Evolutionary conservation across 2,329 filamentous ascomycete species (phyloP).

Genomic region (Aspergillus persii): DNA sequence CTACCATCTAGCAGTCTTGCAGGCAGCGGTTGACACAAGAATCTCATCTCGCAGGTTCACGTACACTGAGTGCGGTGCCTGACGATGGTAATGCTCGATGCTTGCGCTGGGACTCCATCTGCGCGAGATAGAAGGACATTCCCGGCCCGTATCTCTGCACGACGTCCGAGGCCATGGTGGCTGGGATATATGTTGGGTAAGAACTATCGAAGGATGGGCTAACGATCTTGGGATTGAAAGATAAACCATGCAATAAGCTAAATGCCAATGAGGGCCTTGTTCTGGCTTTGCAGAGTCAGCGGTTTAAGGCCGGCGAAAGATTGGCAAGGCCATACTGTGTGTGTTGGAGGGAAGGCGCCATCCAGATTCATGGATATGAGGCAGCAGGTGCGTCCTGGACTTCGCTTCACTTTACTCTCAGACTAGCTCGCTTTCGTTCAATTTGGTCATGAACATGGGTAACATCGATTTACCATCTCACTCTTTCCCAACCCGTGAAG

Average conservation of each 20-base stretch:
- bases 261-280: constrained; percentile 11
- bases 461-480: neutral
- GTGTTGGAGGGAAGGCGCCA: neutral
- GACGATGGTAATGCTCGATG: neutral
- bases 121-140: constrained; percentile 22
- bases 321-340: neutral
- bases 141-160: constrained; percentile 18
- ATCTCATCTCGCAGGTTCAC: neutral
- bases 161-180: constrained; percentile 16
- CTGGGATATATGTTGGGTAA: constrained; percentile 1
- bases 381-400: neutral
- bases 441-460: neutral
- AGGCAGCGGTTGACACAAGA: neutral
- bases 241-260: constrained; percentile 11
- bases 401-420: neutral
- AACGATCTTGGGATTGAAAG: constrained; percentile 8
- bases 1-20: neutral
- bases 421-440: neutral
- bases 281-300: neutral
- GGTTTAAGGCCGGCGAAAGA: neutral
- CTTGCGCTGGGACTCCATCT: neutral
- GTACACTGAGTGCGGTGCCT: constrained; percentile 13
- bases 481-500: neutral
- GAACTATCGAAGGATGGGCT: constrained; percentile 9
- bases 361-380: neutral